Evolutionary conservation across 495 filamentous ascomycete species (phyloP).

Genomic region (Cercophora newfieldiana): DNA sequence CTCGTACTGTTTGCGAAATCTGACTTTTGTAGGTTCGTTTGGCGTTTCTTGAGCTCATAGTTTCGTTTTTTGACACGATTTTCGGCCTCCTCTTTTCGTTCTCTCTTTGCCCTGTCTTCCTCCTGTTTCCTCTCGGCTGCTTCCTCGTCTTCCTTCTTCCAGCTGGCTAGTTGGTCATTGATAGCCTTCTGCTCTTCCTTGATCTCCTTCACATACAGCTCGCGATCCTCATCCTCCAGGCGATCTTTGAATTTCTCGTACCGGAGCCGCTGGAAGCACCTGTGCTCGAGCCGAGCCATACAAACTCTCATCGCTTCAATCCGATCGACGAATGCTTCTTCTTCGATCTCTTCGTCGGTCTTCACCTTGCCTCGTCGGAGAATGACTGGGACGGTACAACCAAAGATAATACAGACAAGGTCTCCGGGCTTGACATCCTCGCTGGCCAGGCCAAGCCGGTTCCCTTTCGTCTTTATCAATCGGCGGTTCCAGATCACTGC

Average conservation of each 20-base stretch:
- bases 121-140: neutral
- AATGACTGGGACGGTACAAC: conserved; percentile 47
- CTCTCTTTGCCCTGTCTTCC: neutral
- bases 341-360: neutral
- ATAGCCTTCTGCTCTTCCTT: conserved; percentile 1
- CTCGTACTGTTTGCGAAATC: too few relatives aligned
- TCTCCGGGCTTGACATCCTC: conserved; percentile 27
- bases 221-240: neutral
- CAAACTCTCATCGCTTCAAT: neutral
- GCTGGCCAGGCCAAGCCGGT: conserved; percentile 28
- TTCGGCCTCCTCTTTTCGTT: neutral
- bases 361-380: conserved; percentile 16
- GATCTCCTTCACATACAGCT: neutral
- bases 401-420: conserved; percentile 42
- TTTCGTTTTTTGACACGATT: neutral
- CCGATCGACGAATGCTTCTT: neutral
- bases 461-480: conserved; percentile 34
- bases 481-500: conserved; percentile 42
- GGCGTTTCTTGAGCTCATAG: neutral
- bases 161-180: neutral
- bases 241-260: neutral
- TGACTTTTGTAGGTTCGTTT: neutral
- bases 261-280: neutral
- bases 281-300: neutral
- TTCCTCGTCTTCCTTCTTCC: neutral